A percentile compares a stretch with the other conserved stretches of the same genome.
Evolutionary conservation across 2,329 filamentous ascomycete species (phyloP).

Genomic region (Arthrobotrys sphaeroides): DNA sequence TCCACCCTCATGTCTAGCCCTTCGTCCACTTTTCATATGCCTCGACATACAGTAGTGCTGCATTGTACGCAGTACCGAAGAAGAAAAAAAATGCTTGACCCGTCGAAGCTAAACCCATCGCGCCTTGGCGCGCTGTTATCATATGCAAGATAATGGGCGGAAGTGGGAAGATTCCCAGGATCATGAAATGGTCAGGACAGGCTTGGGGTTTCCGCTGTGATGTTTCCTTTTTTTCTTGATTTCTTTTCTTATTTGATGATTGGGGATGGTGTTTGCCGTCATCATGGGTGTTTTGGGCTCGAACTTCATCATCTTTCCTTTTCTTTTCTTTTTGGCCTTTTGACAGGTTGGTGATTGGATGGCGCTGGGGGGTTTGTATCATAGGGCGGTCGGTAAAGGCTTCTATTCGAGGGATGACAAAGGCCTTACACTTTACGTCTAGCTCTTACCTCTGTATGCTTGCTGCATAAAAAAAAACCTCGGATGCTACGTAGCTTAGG

Average conservation of each 20-base stretch:
- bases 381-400: too few relatives aligned
- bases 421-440: constrained; percentile 4
- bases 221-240: too few relatives aligned
- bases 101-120: constrained; percentile 27
- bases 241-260: too few relatives aligned
- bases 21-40: too few relatives aligned
- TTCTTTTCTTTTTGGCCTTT: not conserved
- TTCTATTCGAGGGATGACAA: not conserved
- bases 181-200: constrained; percentile 1
- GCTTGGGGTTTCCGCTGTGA: too few relatives aligned
- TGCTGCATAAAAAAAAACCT: not conserved
- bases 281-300: constrained; percentile 4
- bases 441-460: constrained; percentile 1
- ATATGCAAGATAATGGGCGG: constrained; percentile 52
- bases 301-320: not conserved
- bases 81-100: constrained; percentile 6
- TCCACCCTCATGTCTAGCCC: not conserved
- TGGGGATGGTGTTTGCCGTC: constrained; percentile 49
- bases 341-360: not conserved
- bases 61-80: constrained; percentile 8
- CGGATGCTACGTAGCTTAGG: not conserved
- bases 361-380: not conserved
- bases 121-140: constrained; percentile 48
- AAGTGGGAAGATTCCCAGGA: constrained; percentile 44
- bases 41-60: too few relatives aligned